Percentiles rank a stretch among this genome's conserved stretches.
These are phyloP conservation scores for Volvariella volvacea DNA, from an alignment of 1,284 basidiomycete species.

Conservation along the genomic window DNA sequence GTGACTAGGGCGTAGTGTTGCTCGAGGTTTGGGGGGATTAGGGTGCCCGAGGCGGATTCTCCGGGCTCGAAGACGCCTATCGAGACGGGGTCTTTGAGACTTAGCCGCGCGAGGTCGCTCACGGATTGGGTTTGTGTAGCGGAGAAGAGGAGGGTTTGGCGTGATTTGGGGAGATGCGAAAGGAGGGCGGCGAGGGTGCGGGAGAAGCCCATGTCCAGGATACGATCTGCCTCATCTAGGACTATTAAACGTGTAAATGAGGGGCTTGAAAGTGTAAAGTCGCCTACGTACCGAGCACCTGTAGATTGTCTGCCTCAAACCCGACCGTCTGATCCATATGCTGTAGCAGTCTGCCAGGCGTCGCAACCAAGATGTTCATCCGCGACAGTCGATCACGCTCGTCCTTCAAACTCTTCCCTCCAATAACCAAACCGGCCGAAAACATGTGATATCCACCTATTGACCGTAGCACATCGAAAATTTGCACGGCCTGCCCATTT, in stretches of 20 bases:
- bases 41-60: conserved; percentile 36
- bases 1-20: conserved; percentile 87
- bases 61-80: conserved; percentile 59
- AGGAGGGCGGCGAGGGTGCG: conserved; percentile 88
- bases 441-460: conserved; percentile 91
- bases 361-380: conserved; percentile 98
- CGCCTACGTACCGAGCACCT: conserved; percentile 71
- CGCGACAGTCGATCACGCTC: conserved; percentile 82
- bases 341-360: conserved; percentile 90
- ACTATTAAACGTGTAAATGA: conserved; percentile 38
- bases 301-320: conserved; percentile 87
- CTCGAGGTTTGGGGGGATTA: conserved; percentile 57
- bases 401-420: conserved; percentile 93
- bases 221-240: conserved; percentile 94
- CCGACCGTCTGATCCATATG: conserved; percentile 98
- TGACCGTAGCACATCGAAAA: conserved; percentile 91
- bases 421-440: conserved; percentile 94
- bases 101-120: conserved; percentile 84
- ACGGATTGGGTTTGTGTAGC: conserved; percentile 95
- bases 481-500: conserved; percentile 77
- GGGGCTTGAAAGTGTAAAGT: conserved; percentile 1
- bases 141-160: conserved; percentile 94
- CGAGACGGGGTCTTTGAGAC: conserved; percentile 78
- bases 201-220: conserved; percentile 94
- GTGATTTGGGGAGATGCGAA: conserved; percentile 76